phyloP scores from a whole-genome alignment of 495 filamentous ascomycete genomes.

The Poronia punctata region DNA sequence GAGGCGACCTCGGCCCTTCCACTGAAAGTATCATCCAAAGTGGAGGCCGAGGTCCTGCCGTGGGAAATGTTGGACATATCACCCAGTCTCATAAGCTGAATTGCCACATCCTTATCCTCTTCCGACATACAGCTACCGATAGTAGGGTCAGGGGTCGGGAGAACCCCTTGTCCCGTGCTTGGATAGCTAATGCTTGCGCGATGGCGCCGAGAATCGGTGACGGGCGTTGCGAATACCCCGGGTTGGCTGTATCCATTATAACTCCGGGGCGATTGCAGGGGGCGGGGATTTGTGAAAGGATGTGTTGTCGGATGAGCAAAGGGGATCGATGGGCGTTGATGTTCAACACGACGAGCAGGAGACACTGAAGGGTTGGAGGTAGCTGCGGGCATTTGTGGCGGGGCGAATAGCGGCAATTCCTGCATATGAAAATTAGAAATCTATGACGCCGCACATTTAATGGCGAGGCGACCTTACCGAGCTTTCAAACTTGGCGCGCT shows the following conservation, averaged over 20 bases:
- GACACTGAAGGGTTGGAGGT: slow-evolving; percentile 89
- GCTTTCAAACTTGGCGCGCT: slow-evolving; percentile 95
- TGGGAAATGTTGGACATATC: slow-evolving; percentile 84
- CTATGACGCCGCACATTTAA: too few relatives aligned
- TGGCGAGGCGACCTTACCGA: too few relatives aligned
- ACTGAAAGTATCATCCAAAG: slow-evolving; percentile 84
- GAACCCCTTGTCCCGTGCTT: slow-evolving; percentile 39
- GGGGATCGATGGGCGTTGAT: slow-evolving; percentile 53
- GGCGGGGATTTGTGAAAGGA: slow-evolving; percentile 62
- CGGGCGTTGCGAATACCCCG: slow-evolving; percentile 48
- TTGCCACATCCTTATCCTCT: slow-evolving; percentile 95
- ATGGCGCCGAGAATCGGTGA: slow-evolving; percentile 55
- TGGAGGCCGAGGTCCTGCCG: slow-evolving; percentile 87
- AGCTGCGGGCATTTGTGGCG: slow-evolving; percentile 82
- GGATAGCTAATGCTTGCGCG: slow-evolving; percentile 54
- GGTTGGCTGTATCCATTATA: slow-evolving; percentile 47
- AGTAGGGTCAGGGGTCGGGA: slow-evolving; percentile 91
- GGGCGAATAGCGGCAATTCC: slow-evolving; percentile 93
- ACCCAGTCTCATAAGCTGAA: slow-evolving; percentile 92
- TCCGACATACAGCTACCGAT: slow-evolving; percentile 93
- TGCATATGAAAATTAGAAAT: slow-evolving; percentile 30
- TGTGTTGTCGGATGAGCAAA: slow-evolving; percentile 66
- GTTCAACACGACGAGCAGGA: slow-evolving; percentile 67
- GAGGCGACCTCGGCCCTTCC: slow-evolving; percentile 80
- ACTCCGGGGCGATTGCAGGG: slow-evolving; percentile 72